These are phyloP conservation scores for Oryza glaberrima DNA, from an alignment of 176 grass and related monocot species.

Conservation along the genomic window DNA sequence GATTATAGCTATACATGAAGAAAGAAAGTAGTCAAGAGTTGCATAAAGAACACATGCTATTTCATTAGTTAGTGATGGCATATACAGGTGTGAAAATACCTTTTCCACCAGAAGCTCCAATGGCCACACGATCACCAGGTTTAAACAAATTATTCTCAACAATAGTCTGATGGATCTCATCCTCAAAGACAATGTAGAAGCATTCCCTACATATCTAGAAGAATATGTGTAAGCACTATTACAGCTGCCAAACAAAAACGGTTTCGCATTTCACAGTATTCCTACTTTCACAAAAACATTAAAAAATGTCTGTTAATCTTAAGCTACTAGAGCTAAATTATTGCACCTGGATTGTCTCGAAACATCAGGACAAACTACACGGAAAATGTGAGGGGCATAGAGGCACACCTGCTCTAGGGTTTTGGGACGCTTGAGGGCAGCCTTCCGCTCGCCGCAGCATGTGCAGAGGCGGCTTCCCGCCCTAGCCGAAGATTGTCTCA, in stretches of 20 bases:
- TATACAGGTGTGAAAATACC: constrained; percentile 43
- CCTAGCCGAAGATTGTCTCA: neutral
- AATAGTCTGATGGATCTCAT: constrained; percentile 88
- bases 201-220: constrained; percentile 90
- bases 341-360: neutral
- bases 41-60: neutral
- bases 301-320: neutral
- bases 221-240: constrained; percentile 17
- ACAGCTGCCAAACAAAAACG: neutral
- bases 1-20: constrained; percentile 2
- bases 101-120: constrained; percentile 98
- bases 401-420: constrained; percentile 75
- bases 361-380: neutral
- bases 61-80: constrained; percentile 5
- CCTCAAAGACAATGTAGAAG: constrained; percentile 86
- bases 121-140: constrained; percentile 80
- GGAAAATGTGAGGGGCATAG: neutral
- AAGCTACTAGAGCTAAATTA: neutral
- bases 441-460: constrained; percentile 69
- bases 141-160: constrained; percentile 85
- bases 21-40: neutral
- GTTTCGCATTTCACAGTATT: neutral
- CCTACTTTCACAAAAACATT: neutral
- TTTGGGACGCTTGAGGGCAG: constrained; percentile 84
- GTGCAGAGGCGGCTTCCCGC: constrained; percentile 56